These are phyloP conservation scores for Hamigera avellanea DNA, from an alignment of 495 filamentous ascomycete genomes.

Conservation along the genomic window DNA sequence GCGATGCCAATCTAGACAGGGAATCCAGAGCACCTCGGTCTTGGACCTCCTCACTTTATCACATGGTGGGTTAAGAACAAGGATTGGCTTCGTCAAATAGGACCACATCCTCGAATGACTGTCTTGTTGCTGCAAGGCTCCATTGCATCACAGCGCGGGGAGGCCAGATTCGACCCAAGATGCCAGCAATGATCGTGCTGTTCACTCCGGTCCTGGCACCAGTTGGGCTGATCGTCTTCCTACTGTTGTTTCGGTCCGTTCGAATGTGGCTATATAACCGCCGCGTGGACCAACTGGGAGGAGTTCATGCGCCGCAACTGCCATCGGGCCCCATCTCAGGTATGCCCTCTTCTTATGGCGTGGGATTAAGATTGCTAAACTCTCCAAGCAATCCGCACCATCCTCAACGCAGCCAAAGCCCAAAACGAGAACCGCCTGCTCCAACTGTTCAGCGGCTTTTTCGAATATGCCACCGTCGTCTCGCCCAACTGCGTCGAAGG, in stretches of 20 bases:
- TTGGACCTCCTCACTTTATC: no score
- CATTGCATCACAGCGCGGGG: no score
- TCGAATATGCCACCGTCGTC: slow-evolving; percentile 15
- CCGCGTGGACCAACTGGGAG: neutral
- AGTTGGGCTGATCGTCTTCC: neutral
- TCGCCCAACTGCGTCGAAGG: slow-evolving; percentile 28
- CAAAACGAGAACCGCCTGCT: slow-evolving; percentile 21
- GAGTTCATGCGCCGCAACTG: slow-evolving; percentile 1
- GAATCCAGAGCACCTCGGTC: no score
- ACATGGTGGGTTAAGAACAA: no score
- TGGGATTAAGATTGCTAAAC: neutral
- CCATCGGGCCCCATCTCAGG: neutral
- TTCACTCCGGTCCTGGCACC: neutral
- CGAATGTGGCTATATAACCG: neutral
- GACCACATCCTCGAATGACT: no score
- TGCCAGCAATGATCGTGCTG: neutral
- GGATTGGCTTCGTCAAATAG: no score
- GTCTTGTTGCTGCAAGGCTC: no score
- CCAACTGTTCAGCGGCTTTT: slow-evolving; percentile 19
- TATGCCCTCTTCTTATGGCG: no score
- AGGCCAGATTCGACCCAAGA: no score
- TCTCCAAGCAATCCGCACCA: neutral
- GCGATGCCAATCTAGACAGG: no score
- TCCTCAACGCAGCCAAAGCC: slow-evolving; percentile 1
- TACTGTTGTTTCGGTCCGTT: neutral